A percentile compares a stretch with the other conserved stretches of the same genome.
phyloP scores from a whole-genome alignment of 2,329 filamentous ascomycete species.

The Penicillium sclerotiorum region DNA sequence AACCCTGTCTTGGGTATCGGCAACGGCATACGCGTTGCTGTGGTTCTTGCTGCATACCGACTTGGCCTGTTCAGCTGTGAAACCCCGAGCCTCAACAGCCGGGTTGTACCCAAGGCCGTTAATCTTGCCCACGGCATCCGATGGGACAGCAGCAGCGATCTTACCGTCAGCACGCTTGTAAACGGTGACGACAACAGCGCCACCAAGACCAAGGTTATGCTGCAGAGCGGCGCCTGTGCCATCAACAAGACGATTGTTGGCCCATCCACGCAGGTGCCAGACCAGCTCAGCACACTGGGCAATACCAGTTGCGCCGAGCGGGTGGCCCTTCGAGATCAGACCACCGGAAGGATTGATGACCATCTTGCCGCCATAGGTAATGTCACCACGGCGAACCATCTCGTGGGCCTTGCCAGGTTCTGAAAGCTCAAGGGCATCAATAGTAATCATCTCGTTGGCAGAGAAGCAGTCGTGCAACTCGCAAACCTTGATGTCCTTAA shows the following conservation, averaged over 20 bases:
- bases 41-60: constrained; percentile 70
- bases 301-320: constrained; percentile 89
- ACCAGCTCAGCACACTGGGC: constrained; percentile 94
- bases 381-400: constrained; percentile 81
- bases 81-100: constrained; percentile 83
- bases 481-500: constrained; percentile 76
- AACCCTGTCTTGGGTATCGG: constrained; percentile 75
- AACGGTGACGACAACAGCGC: constrained; percentile 86
- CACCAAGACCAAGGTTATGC: constrained; percentile 91
- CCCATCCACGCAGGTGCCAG: constrained; percentile 95
- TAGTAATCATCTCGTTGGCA: constrained; percentile 87
- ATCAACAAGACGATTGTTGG: constrained; percentile 77
- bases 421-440: constrained; percentile 81
- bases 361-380: constrained; percentile 82
- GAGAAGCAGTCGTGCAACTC: constrained; percentile 98
- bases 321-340: constrained; percentile 94
- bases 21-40: constrained; percentile 73
- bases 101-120: constrained; percentile 87
- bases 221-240: constrained; percentile 76
- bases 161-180: constrained; percentile 82
- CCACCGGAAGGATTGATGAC: constrained; percentile 93
- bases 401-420: constrained; percentile 86
- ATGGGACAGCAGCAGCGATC: constrained; percentile 62
- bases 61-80: constrained; percentile 75
- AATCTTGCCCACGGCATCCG: constrained; percentile 64